These are phyloP conservation scores for Penicillium oxalicum DNA, from an alignment of 2,329 filamentous ascomycete genomes.

Conservation along the genomic window DNA sequence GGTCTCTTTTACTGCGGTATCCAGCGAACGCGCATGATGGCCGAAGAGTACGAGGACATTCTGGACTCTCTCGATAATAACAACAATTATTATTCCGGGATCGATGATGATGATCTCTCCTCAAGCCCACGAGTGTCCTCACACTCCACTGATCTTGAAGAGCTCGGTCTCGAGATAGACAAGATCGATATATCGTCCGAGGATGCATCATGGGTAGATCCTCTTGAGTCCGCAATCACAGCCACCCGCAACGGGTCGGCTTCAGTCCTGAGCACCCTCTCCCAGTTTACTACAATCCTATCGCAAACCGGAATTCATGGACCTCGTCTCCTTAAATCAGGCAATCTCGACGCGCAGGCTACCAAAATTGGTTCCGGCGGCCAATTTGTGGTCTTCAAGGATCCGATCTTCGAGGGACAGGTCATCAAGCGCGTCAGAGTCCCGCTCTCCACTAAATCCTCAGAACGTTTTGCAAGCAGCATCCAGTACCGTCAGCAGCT, in stretches of 20 bases:
- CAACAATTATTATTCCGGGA: conserved; percentile 1
- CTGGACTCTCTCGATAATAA: conserved; percentile 7
- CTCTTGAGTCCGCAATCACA: conserved; percentile 20
- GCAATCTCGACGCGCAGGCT: conserved; percentile 18
- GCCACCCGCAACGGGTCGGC: conserved; percentile 23
- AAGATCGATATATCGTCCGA: conserved; percentile 3
- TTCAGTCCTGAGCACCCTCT: conserved; percentile 20
- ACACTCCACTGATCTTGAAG: conserved; percentile 3
- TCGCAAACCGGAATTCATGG: conserved; percentile 23
- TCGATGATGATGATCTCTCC: conserved; percentile 4
- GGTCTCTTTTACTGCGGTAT: too few relatives aligned
- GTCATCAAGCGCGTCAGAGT: conserved; percentile 27
- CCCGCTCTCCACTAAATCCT: conserved; percentile 15
- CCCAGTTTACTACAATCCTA: conserved; percentile 24
- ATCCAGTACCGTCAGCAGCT: conserved; percentile 22
- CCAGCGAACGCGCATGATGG: not conserved
- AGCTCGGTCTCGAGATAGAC: conserved; percentile 6
- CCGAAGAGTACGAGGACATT: conserved; percentile 8
- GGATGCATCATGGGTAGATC: conserved; percentile 12
- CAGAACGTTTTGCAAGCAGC: conserved; percentile 17
- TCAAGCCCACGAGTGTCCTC: not conserved
- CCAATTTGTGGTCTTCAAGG: conserved; percentile 26
- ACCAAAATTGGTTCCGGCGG: conserved; percentile 22
- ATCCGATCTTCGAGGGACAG: conserved; percentile 18
- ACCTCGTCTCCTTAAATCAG: conserved; percentile 18